Evolutionary conservation across 345 rosid species (phyloP), one percentile per base, ranked within the genome.

Genomic region (Populus simonii): DNA sequence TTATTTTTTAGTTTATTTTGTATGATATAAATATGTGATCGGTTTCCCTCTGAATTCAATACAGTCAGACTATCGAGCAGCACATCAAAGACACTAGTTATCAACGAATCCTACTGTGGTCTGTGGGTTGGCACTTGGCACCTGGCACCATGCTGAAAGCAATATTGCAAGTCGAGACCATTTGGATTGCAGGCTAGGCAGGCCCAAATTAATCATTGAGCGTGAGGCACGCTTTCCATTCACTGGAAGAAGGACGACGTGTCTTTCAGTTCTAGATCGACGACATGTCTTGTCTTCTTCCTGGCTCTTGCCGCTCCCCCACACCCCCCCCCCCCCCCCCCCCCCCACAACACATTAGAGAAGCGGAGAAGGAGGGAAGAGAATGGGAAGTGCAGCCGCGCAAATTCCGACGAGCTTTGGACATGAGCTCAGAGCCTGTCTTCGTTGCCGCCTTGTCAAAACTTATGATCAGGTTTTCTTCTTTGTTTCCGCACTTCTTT

Each of bases 381-480:
- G 25, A 39, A 85, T 87, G 94, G 90, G 87, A 80, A 88, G 86
- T 36, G 84, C 81, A 39, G 84, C 98, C 22, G 97, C 97, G 0
- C 95, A 92, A 85, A 93, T 93, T 76, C 98, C 98, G 65, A 93
- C 95, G n/a, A 93, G 97, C 85, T 92, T 90, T 45, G 98, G 98
- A 27, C 97, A 92, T 53, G 94, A 91, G 76, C 91, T 93, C 16
- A 89, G 98, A 80, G 95, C 97, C 74, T 91, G 97, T 82, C 92
- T 93, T 69, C 95, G 94, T 57, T 90, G 95, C 74, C 97, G 94
- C 15, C 98, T 93, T 61, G 92, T 93, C 81, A 93, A 93, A 81
- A 93, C 97, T 80, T 92, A 90, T 76, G 96, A 93, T 76, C 96
- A 93, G 96, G 94, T 90, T 27, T 0, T 11, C 49, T 75, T n/a